Conservation (phyloP, 345 rosid species). For the Aquilaria malaccensis region DNA sequence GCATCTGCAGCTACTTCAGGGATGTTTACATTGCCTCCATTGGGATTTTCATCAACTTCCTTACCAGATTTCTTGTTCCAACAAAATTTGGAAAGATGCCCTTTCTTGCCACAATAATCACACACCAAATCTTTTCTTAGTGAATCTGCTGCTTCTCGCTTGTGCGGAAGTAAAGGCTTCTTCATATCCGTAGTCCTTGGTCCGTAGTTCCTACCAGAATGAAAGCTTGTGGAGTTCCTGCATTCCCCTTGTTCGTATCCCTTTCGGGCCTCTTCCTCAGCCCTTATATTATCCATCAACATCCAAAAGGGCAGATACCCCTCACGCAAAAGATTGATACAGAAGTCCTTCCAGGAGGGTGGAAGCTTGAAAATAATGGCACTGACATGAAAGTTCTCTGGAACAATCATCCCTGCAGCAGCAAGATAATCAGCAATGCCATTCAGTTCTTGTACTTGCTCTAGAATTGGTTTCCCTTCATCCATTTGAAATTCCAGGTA, state of each 20-base stretch:
- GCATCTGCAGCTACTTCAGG: slow-evolving; percentile 14
- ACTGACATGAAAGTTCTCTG: slow-evolving; percentile 71
- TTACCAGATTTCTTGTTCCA: slow-evolving; percentile 26
- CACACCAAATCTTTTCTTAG: slow-evolving; percentile 28
- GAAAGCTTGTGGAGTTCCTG: slow-evolving; percentile 18
- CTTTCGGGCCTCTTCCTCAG: slow-evolving; percentile 45
- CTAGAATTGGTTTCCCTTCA: slow-evolving; percentile 45
- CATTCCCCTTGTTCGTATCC: slow-evolving; percentile 19
- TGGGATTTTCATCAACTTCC: slow-evolving; percentile 20
- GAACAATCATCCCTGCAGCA: slow-evolving; percentile 51
- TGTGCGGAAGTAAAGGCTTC: slow-evolving; percentile 29
- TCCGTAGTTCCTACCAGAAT: slow-evolving; percentile 22
- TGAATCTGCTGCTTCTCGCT: slow-evolving; percentile 26
- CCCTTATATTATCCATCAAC: slow-evolving; percentile 49
- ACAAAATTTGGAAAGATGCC: slow-evolving; percentile 54
- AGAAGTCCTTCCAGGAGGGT: slow-evolving; percentile 69
- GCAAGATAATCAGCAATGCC: slow-evolving; percentile 58
- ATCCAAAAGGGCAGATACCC: slow-evolving; percentile 46
- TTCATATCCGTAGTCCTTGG: slow-evolving; percentile 29
- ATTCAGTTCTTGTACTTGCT: slow-evolving; percentile 62
- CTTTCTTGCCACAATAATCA: slow-evolving; percentile 54
- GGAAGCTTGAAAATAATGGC: slow-evolving; percentile 73
- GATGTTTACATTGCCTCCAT: slow-evolving; percentile 7
- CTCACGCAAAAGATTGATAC: slow-evolving; percentile 42
- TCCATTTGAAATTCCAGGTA: slow-evolving; percentile 70